A percentile compares a stretch with the other conserved stretches of the same genome.
These are phyloP conservation scores for Clonostachys solani DNA, from an alignment of 2,329 filamentous ascomycete species.

Conservation along the genomic window DNA sequence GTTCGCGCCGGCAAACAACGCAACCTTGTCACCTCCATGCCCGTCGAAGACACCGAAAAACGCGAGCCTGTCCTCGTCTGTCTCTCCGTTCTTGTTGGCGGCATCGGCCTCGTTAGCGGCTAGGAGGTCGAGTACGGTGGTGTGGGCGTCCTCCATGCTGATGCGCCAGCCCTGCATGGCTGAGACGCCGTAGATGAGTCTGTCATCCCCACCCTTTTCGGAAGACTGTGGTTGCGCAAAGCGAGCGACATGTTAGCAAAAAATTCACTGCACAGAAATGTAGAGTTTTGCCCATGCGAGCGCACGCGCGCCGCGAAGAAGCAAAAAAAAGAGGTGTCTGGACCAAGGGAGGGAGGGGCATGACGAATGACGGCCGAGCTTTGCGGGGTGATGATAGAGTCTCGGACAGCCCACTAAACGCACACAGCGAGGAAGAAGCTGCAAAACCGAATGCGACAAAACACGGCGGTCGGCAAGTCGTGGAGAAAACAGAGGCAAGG, in stretches of 20 bases:
- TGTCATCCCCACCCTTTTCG: constrained; percentile 85
- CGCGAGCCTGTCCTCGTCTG: constrained; percentile 70
- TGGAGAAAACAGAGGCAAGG: too few species aligned
- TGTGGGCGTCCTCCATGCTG: constrained; percentile 98
- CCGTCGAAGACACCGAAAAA: constrained; percentile 99
- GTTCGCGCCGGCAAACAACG: constrained; percentile 85
- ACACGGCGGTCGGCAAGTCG: too few species aligned
- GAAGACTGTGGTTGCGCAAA: constrained; percentile 60
- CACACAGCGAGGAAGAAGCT: too few species aligned
- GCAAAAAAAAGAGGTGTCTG: too few species aligned
- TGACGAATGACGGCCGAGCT: too few species aligned
- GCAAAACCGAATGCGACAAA: too few species aligned
- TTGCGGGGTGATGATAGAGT: too few species aligned
- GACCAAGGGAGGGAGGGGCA: too few species aligned
- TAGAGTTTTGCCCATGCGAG: not conserved
- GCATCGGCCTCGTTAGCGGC: constrained; percentile 25
- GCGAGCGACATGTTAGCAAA: constrained; percentile 14
- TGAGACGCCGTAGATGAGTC: constrained; percentile 88
- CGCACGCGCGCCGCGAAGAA: too few species aligned
- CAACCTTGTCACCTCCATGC: constrained; percentile 95
- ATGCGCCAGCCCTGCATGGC: constrained; percentile 99
- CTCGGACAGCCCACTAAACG: too few species aligned
- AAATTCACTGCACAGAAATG: not conserved
- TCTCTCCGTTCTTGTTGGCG: constrained; percentile 44
- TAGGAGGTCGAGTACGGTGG: constrained; percentile 82